A percentile compares a stretch with the other conserved stretches of the same genome.
Conservation (phyloP, 345 rosid species). For the Pseudoturritis turrita region DNA sequence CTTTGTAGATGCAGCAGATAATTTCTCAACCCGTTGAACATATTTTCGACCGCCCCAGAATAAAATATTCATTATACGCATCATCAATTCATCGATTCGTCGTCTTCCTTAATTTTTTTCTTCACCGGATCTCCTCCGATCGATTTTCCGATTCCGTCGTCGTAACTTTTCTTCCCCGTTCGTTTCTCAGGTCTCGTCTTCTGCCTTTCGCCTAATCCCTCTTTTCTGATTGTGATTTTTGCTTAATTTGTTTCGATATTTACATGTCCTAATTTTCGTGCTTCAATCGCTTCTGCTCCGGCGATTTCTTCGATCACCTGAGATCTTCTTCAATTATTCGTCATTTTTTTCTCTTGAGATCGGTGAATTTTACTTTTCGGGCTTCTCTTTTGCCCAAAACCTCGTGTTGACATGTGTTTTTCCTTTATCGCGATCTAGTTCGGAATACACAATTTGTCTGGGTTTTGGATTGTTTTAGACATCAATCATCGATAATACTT, state of each 20-base stretch:
- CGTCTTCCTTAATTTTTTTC: not conserved
- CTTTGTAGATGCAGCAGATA: not conserved
- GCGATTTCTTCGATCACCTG: not conserved
- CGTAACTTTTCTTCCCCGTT: not conserved
- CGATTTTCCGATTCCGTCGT: not conserved
- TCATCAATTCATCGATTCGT: not conserved
- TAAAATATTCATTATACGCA: not conserved
- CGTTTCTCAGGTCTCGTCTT: not conserved
- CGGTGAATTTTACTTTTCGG: not conserved
- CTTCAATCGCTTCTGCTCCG: not conserved
- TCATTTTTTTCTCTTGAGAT: not conserved
- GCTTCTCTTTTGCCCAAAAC: not conserved
- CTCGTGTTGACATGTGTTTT: not conserved
- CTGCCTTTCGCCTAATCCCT: not conserved
- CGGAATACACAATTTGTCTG: not conserved
- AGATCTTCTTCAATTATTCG: not conserved
- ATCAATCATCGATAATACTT: not conserved
- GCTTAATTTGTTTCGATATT: not conserved
- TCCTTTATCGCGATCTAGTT: slow-evolving; percentile 9
- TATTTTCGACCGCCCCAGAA: not conserved
- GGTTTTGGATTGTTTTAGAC: not conserved
- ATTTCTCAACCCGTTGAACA: not conserved
- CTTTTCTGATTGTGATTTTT: not conserved
- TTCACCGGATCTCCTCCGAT: slow-evolving; percentile 5
- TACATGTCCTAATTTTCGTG: not conserved